Base-by-base conservation (phyloP, 169 alveolate genomes). In the Cryptosporidium sp. region DNA sequence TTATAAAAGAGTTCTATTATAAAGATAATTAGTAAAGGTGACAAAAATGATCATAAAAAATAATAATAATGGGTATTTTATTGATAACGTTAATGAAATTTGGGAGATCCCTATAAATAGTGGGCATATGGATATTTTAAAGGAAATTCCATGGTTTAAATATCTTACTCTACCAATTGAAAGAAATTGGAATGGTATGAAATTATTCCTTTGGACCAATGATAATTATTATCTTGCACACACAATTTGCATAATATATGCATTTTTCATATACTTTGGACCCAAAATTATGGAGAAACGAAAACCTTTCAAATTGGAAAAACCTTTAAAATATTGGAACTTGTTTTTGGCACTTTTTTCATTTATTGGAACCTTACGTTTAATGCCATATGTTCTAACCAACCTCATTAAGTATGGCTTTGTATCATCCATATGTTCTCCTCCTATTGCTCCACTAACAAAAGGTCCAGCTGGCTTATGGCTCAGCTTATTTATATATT, bases 381-480 rank as follows among this genome's bases (percentile, higher is more conserved):
- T 91, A n/a, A 91, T 91, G 75, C 93, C 94, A 16, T 94, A 92
- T 29, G 56, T 93, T 33, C 51, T 91, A n/a, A 65, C 48, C 37
- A 44, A 70, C 65, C 52, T 93, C 23, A 48, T 45, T 31, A 69
- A 72, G 42, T 91, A 89, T 67, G 94, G 96, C 35, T 92, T 93
- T 31, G 91, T 85, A 6, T 93, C 91, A 3, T 91, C 96, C 10
- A 61, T 94, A 16, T 87, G 93, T 48, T 73, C 93, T 14, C 95
- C 95, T 4, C 94, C 96, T 6, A 89, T 92, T 26, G 93, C 70
- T 65, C 89, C 93, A 45, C 87, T 84, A 52, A 95, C 94, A 31
- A 91, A 87, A 75, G 97, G 97, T 4, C 91, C 95, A 26, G 87
- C 87, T 8, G 94, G 95, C n/a, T 51, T 94, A 35, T 95, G 96